A percentile compares a stretch with the other conserved stretches of the same genome.
These are phyloP conservation scores for Pyrrhoderma lamaoense DNA, from an alignment of 1,284 basidiomycete species.

Conservation along the genomic window DNA sequence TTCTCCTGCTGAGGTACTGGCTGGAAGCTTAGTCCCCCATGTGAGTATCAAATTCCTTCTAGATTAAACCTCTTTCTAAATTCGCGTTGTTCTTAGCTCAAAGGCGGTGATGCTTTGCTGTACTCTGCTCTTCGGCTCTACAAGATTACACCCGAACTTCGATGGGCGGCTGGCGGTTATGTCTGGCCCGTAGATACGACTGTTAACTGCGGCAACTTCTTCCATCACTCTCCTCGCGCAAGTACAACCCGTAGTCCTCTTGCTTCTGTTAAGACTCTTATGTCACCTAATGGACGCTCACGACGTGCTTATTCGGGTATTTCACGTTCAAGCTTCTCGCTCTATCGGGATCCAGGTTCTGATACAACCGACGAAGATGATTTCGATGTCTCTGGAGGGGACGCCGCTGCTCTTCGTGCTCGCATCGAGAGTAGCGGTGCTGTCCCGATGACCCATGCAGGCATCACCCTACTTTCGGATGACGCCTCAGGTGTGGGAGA, in stretches of 20 bases:
- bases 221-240: slow-evolving; percentile 30
- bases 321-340: slow-evolving; percentile 1
- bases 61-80: slow-evolving; percentile 1
- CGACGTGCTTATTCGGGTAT: slow-evolving; percentile 11
- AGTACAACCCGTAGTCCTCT: slow-evolving; percentile 29
- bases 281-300: slow-evolving; percentile 8
- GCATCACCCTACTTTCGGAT: slow-evolving; percentile 55
- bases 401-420: slow-evolving; percentile 41
- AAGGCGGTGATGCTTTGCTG: slow-evolving; percentile 65
- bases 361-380: slow-evolving; percentile 15
- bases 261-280: neutral
- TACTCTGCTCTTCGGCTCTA: slow-evolving; percentile 71
- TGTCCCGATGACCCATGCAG: slow-evolving; percentile 51
- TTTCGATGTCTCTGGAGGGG: slow-evolving; percentile 31
- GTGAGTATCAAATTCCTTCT: slow-evolving; percentile 35
- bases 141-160: slow-evolving; percentile 64
- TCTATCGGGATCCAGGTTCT: slow-evolving; percentile 11
- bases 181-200: slow-evolving; percentile 69
- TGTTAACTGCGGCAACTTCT: slow-evolving; percentile 52
- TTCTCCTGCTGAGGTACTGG: slow-evolving; percentile 62
- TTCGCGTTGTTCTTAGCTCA: slow-evolving; percentile 40
- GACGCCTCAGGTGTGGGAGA: slow-evolving; percentile 35
- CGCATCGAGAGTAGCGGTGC: slow-evolving; percentile 64
- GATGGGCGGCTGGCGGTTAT: slow-evolving; percentile 74
- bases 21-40: slow-evolving; percentile 60